A percentile compares a stretch with the other conserved stretches of the same genome.
These are phyloP conservation scores for Chlamydomonas asymmetrica DNA, from an alignment of 139 green algal genomes.

Conservation along the genomic window DNA sequence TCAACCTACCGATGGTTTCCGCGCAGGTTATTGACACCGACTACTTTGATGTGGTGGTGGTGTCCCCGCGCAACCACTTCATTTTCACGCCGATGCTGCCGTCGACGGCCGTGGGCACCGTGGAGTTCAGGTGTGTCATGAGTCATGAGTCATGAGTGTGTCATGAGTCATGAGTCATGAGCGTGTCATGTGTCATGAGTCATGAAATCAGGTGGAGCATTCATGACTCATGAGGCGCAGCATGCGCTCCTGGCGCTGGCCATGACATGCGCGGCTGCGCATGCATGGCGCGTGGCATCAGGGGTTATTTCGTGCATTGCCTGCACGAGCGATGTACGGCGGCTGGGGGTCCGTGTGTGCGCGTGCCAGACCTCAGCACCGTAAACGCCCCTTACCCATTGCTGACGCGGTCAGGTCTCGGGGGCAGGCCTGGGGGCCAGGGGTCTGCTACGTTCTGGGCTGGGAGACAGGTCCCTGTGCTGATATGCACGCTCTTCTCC, in stretches of 20 bases:
- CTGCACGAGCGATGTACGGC: too few species aligned
- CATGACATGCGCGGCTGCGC: too few species aligned
- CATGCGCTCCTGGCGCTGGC: too few species aligned
- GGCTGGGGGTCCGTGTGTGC: too few species aligned
- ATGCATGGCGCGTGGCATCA: too few species aligned
- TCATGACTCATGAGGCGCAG: not conserved
- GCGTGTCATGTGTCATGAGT: not conserved
- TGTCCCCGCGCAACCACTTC: constrained; percentile 73
- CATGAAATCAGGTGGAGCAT: not conserved
- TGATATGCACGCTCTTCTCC: not conserved
- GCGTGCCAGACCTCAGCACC: too few species aligned
- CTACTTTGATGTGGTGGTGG: constrained; percentile 64
- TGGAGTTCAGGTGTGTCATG: constrained; percentile 31
- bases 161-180: not conserved
- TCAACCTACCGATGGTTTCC: not conserved
- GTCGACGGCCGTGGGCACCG: constrained; percentile 65
- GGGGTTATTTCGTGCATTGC: too few species aligned
- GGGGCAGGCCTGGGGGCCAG: too few species aligned
- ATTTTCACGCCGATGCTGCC: constrained; percentile 84
- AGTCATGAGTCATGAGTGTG: not conserved
- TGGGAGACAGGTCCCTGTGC: too few species aligned
- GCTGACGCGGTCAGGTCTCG: too few species aligned
- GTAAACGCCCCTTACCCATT: too few species aligned
- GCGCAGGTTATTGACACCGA: constrained; percentile 69
- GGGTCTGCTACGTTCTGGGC: too few species aligned